phyloP scores from a whole-genome alignment of 2,329 filamentous ascomycete genomes.

The Penicillium palitans region DNA sequence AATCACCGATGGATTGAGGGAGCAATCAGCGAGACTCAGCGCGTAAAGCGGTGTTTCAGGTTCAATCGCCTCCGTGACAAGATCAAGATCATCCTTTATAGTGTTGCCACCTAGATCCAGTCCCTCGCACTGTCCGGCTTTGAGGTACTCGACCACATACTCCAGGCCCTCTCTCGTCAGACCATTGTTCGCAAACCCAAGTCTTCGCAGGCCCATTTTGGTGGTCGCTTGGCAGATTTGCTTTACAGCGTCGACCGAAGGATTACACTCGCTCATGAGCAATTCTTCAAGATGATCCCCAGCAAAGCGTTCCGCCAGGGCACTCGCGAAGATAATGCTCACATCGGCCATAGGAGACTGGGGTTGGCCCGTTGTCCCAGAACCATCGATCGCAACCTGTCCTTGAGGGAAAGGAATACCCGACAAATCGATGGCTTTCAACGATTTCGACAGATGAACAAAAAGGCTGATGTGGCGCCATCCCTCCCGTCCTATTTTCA shows the following conservation, averaged over 20 bases:
- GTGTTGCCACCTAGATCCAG: conserved; percentile 89
- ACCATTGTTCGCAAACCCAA: conserved; percentile 81
- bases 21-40: conserved; percentile 82
- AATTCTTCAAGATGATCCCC: conserved; percentile 78
- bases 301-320: conserved; percentile 73
- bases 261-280: conserved; percentile 75
- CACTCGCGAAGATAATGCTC: conserved; percentile 68
- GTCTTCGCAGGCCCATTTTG: conserved; percentile 71
- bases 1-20: conserved; percentile 70
- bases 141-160: conserved; percentile 74
- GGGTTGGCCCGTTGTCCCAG: conserved; percentile 13
- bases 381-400: conserved; percentile 28
- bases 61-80: conserved; percentile 41
- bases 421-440: conserved; percentile 84
- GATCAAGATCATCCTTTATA: conserved; percentile 55
- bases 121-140: conserved; percentile 76
- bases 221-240: conserved; percentile 80
- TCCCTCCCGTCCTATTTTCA: conserved; percentile 77
- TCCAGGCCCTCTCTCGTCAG: conserved; percentile 72
- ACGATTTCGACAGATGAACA: conserved; percentile 81
- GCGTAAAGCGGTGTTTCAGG: conserved; percentile 66
- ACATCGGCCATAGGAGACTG: conserved; percentile 48
- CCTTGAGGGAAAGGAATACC: conserved; percentile 72
- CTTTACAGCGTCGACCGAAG: conserved; percentile 69
- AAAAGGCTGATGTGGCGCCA: conserved; percentile 93